phyloP scores from a whole-genome alignment of 2,329 filamentous ascomycete genomes.

The Fusarium agapanthi region DNA sequence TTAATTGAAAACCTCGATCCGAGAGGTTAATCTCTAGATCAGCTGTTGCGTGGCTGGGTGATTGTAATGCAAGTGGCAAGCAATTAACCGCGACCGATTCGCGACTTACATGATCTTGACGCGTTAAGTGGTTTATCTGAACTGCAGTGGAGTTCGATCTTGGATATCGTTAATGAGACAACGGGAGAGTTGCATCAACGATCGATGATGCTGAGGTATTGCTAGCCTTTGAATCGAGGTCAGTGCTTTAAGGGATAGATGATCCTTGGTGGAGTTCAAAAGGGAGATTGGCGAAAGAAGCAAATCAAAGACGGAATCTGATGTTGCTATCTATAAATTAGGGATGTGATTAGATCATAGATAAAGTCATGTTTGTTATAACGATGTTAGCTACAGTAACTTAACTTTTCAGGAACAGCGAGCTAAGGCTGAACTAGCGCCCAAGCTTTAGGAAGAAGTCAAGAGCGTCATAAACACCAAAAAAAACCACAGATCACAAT shows the following conservation, averaged over 20 bases:
- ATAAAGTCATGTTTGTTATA: slow-evolving; percentile 6
- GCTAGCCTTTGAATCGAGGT: slow-evolving; percentile 8
- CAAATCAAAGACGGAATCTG: neutral
- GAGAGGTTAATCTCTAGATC: slow-evolving; percentile 16
- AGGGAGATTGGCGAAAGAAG: neutral
- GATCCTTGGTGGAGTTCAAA: neutral
- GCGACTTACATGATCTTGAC: neutral
- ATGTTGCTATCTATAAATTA: neutral
- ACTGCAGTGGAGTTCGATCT: slow-evolving; percentile 2
- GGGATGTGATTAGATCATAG: neutral
- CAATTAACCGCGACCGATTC: neutral
- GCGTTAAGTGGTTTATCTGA: neutral
- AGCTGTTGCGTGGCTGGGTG: slow-evolving; percentile 15
- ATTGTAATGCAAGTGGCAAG: slow-evolving; percentile 21
- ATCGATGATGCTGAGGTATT: slow-evolving; percentile 21
- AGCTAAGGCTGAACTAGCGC: neutral
- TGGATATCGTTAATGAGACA: slow-evolving; percentile 12
- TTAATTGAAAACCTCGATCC: slow-evolving; percentile 11
- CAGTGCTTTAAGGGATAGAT: neutral
- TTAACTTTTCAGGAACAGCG: neutral
- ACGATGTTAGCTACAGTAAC: no score
- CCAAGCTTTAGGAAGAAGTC: neutral
- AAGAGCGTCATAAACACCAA: neutral
- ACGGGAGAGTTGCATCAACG: neutral
- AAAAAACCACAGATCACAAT: neutral